Conservation (phyloP, 1,284 basidiomycete genomes). For the Caloboletus firmus region DNA sequence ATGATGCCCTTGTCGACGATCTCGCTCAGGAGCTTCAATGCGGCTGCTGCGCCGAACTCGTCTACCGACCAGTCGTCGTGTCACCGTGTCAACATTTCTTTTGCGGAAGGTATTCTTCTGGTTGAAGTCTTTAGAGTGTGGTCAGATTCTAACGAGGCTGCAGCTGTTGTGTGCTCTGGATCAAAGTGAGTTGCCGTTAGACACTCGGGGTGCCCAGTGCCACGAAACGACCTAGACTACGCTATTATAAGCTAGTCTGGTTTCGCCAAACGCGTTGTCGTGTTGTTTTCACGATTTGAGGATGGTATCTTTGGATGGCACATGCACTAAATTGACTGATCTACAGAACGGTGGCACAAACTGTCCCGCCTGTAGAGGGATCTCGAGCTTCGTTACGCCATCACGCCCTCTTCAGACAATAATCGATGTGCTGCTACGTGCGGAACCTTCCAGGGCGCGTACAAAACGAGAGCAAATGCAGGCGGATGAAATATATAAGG, state of each 20-base stretch:
- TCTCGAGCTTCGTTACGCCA: constrained; percentile 63
- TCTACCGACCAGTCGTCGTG: constrained; percentile 75
- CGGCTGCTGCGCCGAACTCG: constrained; percentile 76
- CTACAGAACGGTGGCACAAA: constrained; percentile 74
- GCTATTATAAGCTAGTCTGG: neutral
- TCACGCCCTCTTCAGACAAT: constrained; percentile 69
- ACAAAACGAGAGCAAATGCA: constrained; percentile 66
- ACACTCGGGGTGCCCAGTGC: neutral
- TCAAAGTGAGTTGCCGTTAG: constrained; percentile 57
- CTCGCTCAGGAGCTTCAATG: constrained; percentile 74
- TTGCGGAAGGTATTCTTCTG: constrained; percentile 66
- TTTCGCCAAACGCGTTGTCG: neutral
- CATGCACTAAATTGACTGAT: constrained; percentile 13
- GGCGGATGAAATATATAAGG: constrained; percentile 72
- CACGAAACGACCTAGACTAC: neutral
- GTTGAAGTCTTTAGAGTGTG: neutral
- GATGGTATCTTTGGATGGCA: neutral
- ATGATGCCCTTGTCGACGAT: constrained; percentile 51
- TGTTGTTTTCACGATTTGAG: neutral
- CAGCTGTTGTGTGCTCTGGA: constrained; percentile 76
- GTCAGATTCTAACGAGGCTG: constrained; percentile 12
- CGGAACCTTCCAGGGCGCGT: constrained; percentile 62
- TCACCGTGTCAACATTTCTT: constrained; percentile 82
- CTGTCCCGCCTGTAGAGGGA: constrained; percentile 71
- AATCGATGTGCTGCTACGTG: constrained; percentile 64